These are phyloP conservation scores for Pleurotus tuber-regium DNA, from an alignment of 768 basidiomycete species.

Conservation along the genomic window DNA sequence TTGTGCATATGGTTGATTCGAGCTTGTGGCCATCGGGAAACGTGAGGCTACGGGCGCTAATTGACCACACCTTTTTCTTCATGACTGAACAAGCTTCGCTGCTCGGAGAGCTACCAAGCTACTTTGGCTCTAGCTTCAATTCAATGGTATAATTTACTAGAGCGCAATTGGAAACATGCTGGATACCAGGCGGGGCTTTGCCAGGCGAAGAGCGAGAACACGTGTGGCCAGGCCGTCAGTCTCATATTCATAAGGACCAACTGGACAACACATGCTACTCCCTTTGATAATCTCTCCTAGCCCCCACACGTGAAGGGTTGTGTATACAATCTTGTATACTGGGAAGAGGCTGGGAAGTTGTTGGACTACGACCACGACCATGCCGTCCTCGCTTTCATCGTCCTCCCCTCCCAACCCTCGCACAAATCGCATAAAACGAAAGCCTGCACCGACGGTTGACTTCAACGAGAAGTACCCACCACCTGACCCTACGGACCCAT, in stretches of 20 bases:
- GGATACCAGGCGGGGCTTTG: not conserved
- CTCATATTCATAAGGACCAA: constrained; percentile 8
- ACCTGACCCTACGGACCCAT: constrained; percentile 69
- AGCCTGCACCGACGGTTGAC: constrained; percentile 54
- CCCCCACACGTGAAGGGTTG: constrained; percentile 3
- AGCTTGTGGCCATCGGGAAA: too few relatives aligned
- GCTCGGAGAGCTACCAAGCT: not conserved
- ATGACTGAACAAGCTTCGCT: not conserved
- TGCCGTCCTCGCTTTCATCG: not conserved
- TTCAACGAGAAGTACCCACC: constrained; percentile 56
- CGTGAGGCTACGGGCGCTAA: not conserved
- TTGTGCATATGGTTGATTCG: too few relatives aligned
- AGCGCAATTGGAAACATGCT: not conserved
- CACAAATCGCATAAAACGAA: constrained; percentile 42
- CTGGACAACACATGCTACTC: constrained; percentile 8
- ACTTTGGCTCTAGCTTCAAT: constrained; percentile 6
- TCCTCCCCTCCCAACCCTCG: not conserved
- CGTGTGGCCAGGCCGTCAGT: constrained; percentile 2
- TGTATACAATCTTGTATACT: not conserved
- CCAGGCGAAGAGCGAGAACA: not conserved
- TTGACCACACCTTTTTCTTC: not conserved
- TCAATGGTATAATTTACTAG: not conserved
- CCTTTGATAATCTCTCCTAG: constrained; percentile 1
- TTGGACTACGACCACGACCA: not conserved
- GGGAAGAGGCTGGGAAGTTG: not conserved